phyloP scores from a whole-genome alignment of 2,329 filamentous ascomycete genomes.

The Grosmannia clavigera region DNA sequence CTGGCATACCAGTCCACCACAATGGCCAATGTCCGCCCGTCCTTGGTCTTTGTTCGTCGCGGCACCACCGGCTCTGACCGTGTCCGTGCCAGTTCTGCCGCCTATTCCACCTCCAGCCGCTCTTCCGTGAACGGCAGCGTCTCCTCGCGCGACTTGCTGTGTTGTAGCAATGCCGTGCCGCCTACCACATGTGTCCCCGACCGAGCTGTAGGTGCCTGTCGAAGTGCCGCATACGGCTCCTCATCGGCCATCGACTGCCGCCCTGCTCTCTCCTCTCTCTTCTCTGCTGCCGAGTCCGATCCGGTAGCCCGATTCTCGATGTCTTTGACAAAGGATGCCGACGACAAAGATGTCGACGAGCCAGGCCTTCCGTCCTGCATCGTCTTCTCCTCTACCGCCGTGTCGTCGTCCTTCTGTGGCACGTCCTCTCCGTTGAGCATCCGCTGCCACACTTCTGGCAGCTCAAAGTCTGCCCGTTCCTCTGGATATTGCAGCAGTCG shows the following conservation, averaged over 20 bases:
- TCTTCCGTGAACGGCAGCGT: conserved; percentile 15
- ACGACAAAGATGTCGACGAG: neutral
- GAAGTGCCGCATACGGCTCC: conserved; percentile 9
- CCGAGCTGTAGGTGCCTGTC: conserved; percentile 1
- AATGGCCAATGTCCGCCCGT: conserved; percentile 14
- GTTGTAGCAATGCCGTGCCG: conserved; percentile 5
- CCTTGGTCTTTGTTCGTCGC: conserved; percentile 5
- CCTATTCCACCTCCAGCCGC: conserved; percentile 14
- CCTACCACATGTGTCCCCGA: neutral
- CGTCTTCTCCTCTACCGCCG: neutral
- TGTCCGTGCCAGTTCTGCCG: conserved; percentile 16
- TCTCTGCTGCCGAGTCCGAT: neutral
- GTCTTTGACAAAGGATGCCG: neutral
- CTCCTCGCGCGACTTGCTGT: conserved; percentile 15
- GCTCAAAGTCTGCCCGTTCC: conserved; percentile 54
- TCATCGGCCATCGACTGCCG: conserved; percentile 3
- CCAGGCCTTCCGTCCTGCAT: neutral
- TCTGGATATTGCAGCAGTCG: conserved; percentile 44
- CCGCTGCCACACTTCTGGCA: conserved; percentile 51
- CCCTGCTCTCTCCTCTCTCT: neutral
- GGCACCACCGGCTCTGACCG: conserved; percentile 18
- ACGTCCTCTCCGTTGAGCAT: conserved; percentile 57
- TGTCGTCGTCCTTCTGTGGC: neutral
- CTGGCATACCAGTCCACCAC: conserved; percentile 28
- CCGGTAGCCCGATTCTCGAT: neutral